Evolutionary conservation across 345 rosid genomes (phyloP).

Genomic region (Gossypium mustelinum): DNA sequence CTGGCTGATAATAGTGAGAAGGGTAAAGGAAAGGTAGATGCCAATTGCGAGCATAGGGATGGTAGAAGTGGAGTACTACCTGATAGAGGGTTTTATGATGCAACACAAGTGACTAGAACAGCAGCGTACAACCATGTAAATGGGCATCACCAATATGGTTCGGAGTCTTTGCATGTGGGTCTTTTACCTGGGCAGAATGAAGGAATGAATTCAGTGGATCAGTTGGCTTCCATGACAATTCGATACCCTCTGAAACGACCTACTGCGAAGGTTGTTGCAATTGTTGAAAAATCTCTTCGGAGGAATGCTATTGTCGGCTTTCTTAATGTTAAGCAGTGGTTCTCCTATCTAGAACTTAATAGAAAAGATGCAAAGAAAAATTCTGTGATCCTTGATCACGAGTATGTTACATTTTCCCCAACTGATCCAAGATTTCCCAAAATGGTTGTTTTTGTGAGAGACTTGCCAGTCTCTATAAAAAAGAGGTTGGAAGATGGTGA

Average conservation of each 20-base stretch:
- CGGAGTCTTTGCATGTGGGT: conserved; percentile 24
- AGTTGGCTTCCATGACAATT: conserved; percentile 49
- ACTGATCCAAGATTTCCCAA: conserved; percentile 67
- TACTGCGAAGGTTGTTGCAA: conserved; percentile 73
- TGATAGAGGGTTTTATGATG: conserved; percentile 25
- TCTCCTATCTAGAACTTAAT: conserved; percentile 34
- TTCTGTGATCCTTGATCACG: conserved; percentile 32
- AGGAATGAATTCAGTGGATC: conserved; percentile 37
- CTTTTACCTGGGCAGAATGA: conserved; percentile 29
- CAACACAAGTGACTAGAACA: conserved; percentile 15
- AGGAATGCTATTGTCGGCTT: conserved; percentile 70
- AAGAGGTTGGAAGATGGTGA: conserved; percentile 62
- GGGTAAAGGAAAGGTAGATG: conserved; percentile 32
- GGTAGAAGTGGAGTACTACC: conserved; percentile 15
- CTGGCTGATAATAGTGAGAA: conserved; percentile 22
- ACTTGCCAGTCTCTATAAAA: conserved; percentile 58
- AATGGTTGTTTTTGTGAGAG: conserved; percentile 49
- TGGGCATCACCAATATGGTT: conserved; percentile 28
- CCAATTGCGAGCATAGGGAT: conserved; percentile 17
- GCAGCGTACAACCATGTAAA: conserved; percentile 18
- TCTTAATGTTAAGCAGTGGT: conserved; percentile 64
- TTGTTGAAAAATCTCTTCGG: conserved; percentile 55
- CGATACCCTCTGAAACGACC: conserved; percentile 69
- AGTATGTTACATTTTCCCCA: conserved; percentile 53
- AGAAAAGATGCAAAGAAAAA: conserved; percentile 35